phyloP scores from a whole-genome alignment of 2,329 filamentous ascomycete genomes.

The Chaetomium sp. region DNA sequence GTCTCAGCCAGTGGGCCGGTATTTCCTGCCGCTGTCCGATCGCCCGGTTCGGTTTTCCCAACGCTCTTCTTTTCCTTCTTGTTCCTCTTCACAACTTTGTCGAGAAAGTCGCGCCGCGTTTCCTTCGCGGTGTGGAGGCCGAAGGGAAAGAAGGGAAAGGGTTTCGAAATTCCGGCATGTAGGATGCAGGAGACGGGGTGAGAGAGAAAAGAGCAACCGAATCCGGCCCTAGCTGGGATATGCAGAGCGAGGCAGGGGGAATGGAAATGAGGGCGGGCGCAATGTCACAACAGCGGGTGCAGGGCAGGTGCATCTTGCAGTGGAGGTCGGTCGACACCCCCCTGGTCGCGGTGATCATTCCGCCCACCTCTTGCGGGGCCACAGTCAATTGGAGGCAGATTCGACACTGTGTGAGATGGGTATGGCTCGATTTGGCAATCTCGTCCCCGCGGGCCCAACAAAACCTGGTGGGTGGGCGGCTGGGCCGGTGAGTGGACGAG shows the following conservation, averaged over 20 bases:
- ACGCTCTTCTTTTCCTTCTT: not conserved
- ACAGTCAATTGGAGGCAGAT: constrained; percentile 5
- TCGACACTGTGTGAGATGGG: constrained; percentile 25
- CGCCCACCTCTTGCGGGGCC: constrained; percentile 14
- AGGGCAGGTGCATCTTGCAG: constrained; percentile 28
- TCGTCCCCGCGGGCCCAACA: constrained; percentile 17
- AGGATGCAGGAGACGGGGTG: not conserved
- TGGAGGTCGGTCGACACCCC: constrained; percentile 21
- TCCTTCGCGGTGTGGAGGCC: constrained; percentile 14
- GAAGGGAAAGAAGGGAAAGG: not conserved
- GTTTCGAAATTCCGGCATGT: not conserved
- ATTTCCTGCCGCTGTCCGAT: constrained; percentile 26
- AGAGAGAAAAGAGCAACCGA: constrained; percentile 15
- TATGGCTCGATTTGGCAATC: constrained; percentile 1
- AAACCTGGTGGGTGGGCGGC: constrained; percentile 17
- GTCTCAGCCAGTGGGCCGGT: constrained; percentile 31
- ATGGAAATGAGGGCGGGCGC: constrained; percentile 34
- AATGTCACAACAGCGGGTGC: constrained; percentile 31
- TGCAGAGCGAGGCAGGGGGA: constrained; percentile 23
- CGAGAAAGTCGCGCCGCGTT: constrained; percentile 15
- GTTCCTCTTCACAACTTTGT: constrained; percentile 7
- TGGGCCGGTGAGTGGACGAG: constrained; percentile 20
- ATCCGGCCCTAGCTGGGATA: constrained; percentile 1
- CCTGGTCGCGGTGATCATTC: constrained; percentile 20
- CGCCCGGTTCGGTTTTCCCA: constrained; percentile 1